phyloP scores from a whole-genome alignment of 2,329 filamentous ascomycete species.

The Esteya vermicola region DNA sequence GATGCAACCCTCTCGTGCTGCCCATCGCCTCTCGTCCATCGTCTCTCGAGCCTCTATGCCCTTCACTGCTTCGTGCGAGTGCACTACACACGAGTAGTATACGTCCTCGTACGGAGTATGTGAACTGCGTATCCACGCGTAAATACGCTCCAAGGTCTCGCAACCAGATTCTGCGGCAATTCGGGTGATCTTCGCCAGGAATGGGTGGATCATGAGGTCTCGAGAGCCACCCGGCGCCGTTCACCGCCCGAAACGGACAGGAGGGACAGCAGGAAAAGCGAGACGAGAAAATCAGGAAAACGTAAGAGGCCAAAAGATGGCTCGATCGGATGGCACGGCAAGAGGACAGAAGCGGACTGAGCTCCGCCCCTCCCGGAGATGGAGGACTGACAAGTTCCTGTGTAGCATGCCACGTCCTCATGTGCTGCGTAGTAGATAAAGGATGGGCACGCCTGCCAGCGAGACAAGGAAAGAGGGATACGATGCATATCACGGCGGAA shows the following conservation, averaged over 20 bases:
- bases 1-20: not conserved
- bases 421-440: not conserved
- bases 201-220: conserved; percentile 2
- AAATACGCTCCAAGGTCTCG: too few relatives aligned
- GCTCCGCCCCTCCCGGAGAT: too few relatives aligned
- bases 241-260: not conserved
- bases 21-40: not conserved
- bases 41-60: not conserved
- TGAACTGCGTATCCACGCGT: too few relatives aligned
- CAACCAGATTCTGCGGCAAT: too few relatives aligned
- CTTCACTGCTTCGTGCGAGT: not conserved
- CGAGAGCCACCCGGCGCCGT: not conserved
- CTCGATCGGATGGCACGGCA: too few relatives aligned
- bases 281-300: not conserved
- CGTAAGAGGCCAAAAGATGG: too few relatives aligned
- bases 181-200: conserved; percentile 1
- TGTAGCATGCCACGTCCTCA: too few relatives aligned
- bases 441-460: not conserved
- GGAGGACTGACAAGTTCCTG: too few relatives aligned
- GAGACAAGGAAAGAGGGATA: not conserved
- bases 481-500: not conserved
- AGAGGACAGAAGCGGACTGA: too few relatives aligned
- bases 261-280: not conserved
- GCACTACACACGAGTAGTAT: not conserved
- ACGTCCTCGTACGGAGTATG: not conserved